phyloP scores from a whole-genome alignment of 768 basidiomycete genomes.

The Chalciporus piperatus region DNA sequence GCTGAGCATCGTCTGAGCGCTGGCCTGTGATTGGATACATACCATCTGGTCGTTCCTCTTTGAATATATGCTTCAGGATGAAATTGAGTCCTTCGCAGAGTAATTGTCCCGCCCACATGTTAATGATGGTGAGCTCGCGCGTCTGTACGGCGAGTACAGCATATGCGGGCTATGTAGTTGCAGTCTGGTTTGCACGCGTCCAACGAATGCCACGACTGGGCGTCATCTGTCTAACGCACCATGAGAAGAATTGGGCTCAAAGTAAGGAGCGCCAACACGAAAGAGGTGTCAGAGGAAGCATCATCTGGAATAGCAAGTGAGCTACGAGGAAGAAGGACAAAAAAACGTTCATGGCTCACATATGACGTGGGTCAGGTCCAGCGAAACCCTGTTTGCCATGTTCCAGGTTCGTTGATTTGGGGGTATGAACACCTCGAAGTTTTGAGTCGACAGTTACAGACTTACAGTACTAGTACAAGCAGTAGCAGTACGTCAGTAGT shows the following conservation, averaged over 20 bases:
- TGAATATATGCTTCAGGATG: slow-evolving; percentile 62
- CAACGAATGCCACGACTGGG: neutral
- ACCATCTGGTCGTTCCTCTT: slow-evolving; percentile 69
- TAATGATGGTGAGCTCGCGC: slow-evolving; percentile 74
- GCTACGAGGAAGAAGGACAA: neutral
- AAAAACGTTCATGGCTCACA: slow-evolving; percentile 38
- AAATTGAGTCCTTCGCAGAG: slow-evolving; percentile 69
- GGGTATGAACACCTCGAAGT: no score
- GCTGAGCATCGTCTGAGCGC: neutral
- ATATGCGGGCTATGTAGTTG: slow-evolving; percentile 62
- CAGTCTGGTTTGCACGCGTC: slow-evolving; percentile 4
- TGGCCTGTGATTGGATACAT: slow-evolving; percentile 17
- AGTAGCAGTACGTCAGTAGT: no score
- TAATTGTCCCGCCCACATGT: slow-evolving; percentile 83
- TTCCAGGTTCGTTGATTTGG: neutral
- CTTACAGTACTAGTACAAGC: no score
- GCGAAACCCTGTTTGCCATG: slow-evolving; percentile 37
- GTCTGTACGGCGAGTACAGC: slow-evolving; percentile 71
- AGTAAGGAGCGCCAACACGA: slow-evolving; percentile 60
- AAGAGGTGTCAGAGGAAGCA: slow-evolving; percentile 53
- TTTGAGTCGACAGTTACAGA: no score
- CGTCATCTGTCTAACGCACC: slow-evolving; percentile 41
- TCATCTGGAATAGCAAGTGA: slow-evolving; percentile 45
- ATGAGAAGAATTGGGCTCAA: slow-evolving; percentile 70
- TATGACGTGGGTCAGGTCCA: slow-evolving; percentile 67